Base-by-base conservation (phyloP, 164 flowering plant genomes). In the Berberis vulgaris region DNA sequence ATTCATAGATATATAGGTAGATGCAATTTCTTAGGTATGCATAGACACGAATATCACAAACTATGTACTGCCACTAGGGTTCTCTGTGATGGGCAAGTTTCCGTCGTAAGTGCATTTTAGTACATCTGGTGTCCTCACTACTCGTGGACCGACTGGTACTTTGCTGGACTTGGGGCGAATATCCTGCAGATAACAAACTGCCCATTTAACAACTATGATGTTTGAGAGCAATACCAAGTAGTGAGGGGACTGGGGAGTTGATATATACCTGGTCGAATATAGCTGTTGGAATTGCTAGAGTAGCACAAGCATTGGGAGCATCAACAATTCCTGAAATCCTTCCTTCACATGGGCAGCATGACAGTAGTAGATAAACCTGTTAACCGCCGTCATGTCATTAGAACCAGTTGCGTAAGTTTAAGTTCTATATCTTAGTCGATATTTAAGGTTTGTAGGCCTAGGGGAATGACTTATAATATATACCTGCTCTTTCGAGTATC, bases 401-500 rank as follows among this genome's bases (percentile, higher is more conserved):
- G 26, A 26, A 26, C 26, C 26, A 26, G 26, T 26, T 26, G 26
- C 26, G 41, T 67, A 44, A 49, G 57, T 8, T 43, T 40, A 52
- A 50, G 1, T 10, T 7, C 10, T 10, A 52, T 26, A 26, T 26
- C 26, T 26, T 26, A 26, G 26, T 26, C 26, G 26, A 26, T 26
- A 26, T 26, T 26, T 26, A 26, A 26, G 26, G 0, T 26, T 26
- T 26, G 26, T 26, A 26, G 26, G 26, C 26, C 26, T 26, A 0
- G 43, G 54, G 40, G 46, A 54, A 41, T 45, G 42, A 39, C 45
- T 54, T 43, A 59, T 62, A 57, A 46, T 9, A 42, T 56, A 39
- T 52, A 89, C 96, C 88, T 90, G 97, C 67, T 90, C 97, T 74
- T 91, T 94, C 41, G 97, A 80, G 85, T 91, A 94, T 10, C 98